Percentiles rank a stretch among this genome's conserved stretches.
phyloP scores from a whole-genome alignment of 306 rosid species.

The Luffa aegyptiaca region DNA sequence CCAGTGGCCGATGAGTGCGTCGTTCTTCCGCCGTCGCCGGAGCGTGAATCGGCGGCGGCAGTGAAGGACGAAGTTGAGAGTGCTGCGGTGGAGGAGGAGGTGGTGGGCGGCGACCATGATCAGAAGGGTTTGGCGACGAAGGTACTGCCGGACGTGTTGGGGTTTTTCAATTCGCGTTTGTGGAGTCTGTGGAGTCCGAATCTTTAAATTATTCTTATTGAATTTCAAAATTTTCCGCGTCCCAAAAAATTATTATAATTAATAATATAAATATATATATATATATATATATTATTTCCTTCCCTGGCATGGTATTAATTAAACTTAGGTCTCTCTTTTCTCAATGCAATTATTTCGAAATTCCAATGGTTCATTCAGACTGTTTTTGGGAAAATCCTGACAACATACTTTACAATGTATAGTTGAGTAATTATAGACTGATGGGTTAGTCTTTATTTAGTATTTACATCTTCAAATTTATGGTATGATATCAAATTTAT shows the following conservation, averaged over 20 bases:
- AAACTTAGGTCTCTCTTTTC: not conserved
- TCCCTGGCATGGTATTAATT: not conserved
- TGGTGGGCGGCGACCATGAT: slow-evolving; percentile 25
- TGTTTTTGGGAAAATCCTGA: not conserved
- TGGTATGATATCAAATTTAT: not conserved
- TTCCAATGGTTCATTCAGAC: not conserved
- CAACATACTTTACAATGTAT: not conserved
- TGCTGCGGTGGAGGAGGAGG: slow-evolving; percentile 8
- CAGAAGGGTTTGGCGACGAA: slow-evolving; percentile 51
- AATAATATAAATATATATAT: not conserved
- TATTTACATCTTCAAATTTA: not conserved
- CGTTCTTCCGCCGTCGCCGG: not conserved
- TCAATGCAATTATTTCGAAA: not conserved
- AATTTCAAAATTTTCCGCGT: slow-evolving; percentile 6
- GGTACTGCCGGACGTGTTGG: slow-evolving; percentile 67
- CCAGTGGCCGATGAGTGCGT: not conserved
- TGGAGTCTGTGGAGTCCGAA: slow-evolving; percentile 72
- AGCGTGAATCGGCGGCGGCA: not conserved
- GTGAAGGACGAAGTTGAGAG: not conserved
- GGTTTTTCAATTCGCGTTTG: slow-evolving; percentile 52
- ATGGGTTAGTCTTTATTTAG: not conserved
- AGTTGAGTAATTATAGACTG: not conserved
- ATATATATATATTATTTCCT: not conserved
- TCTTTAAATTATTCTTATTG: slow-evolving; percentile 18
- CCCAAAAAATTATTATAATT: slow-evolving; percentile 6